Evolutionary conservation across 140 eudicot species (phyloP).

Genomic region (Eryngium alpinum): DNA sequence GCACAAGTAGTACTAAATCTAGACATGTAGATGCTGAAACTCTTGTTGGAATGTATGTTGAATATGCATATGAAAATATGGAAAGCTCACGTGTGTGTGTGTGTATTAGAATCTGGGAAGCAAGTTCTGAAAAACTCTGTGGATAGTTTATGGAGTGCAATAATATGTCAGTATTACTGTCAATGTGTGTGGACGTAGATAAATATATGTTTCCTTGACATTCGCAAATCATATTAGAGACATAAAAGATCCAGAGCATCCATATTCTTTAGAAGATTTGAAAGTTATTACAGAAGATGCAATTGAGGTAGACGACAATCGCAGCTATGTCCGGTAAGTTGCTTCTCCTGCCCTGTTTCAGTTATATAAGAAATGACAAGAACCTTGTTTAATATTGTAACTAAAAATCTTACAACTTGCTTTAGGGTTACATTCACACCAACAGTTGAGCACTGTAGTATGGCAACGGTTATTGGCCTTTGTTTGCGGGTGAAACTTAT

Average conservation of each 20-base stretch:
- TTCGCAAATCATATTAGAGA: constrained; percentile 84
- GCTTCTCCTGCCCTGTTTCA: background rate
- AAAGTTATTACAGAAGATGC: constrained; percentile 93
- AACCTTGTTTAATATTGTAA: background rate
- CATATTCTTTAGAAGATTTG: constrained; percentile 88
- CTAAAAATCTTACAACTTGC: background rate
- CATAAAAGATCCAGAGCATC: constrained; percentile 98
- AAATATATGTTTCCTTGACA: constrained; percentile 35
- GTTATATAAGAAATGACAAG: background rate
- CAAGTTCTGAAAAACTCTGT: background rate
- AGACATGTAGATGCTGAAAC: background rate
- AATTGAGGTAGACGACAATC: constrained; percentile 66
- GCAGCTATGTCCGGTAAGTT: constrained; percentile 57
- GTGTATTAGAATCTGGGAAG: background rate
- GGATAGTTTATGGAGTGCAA: background rate
- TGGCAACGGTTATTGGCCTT: constrained; percentile 93
- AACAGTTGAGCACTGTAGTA: constrained; percentile 94
- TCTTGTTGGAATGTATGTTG: background rate
- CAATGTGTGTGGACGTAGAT: background rate
- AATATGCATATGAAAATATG: background rate
- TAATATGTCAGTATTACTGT: background rate
- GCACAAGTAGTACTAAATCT: background rate
- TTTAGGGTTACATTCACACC: constrained; percentile 93
- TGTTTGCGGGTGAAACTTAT: constrained; percentile 93
- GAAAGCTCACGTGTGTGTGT: background rate